Evolutionary conservation across 805 yeast species (phyloP).

Genomic region (Wickerhamiella shivajii): DNA sequence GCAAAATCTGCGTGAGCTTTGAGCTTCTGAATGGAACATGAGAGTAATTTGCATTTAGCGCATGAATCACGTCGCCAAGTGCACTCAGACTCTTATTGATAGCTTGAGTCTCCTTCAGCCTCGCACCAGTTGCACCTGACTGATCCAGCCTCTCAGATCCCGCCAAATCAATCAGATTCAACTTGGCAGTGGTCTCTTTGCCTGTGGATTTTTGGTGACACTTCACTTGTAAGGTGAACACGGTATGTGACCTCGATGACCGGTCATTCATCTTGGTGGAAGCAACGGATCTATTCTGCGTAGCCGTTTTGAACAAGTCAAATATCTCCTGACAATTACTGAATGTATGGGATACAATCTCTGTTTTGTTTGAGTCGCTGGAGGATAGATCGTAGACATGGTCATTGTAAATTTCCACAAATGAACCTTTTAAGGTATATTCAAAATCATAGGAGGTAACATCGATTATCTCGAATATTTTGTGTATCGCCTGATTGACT

Average conservation of each 20-base stretch:
- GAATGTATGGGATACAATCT: too few relatives aligned
- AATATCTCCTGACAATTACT: too few relatives aligned
- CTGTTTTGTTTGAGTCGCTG: too few relatives aligned
- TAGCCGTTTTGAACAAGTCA: too few relatives aligned
- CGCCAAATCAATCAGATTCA: slow-evolving; percentile 81
- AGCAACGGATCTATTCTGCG: slow-evolving; percentile 60
- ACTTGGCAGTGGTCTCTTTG: slow-evolving; percentile 37
- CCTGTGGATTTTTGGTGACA: slow-evolving; percentile 37
- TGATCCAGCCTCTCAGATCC: slow-evolving; percentile 77
- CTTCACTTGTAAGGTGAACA: slow-evolving; percentile 47
- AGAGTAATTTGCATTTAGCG: slow-evolving; percentile 33
- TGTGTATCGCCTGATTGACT: slow-evolving; percentile 59
- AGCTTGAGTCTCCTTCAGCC: slow-evolving; percentile 75
- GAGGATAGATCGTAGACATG: slow-evolving; percentile 57
- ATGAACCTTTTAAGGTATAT: slow-evolving; percentile 43
- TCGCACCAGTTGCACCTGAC: slow-evolving; percentile 65
- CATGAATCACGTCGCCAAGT: slow-evolving; percentile 76
- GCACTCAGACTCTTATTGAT: slow-evolving; percentile 80
- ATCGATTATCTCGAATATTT: slow-evolving; percentile 46
- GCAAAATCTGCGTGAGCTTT: slow-evolving; percentile 66
- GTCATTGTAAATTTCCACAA: slow-evolving; percentile 84
- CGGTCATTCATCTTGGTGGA: slow-evolving; percentile 66
- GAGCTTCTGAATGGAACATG: slow-evolving; percentile 62
- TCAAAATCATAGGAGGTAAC: slow-evolving; percentile 30
- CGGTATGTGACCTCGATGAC: slow-evolving; percentile 85